Base-by-base conservation (phyloP, 441 rosid genomes). In the Erodium moschatum region DNA sequence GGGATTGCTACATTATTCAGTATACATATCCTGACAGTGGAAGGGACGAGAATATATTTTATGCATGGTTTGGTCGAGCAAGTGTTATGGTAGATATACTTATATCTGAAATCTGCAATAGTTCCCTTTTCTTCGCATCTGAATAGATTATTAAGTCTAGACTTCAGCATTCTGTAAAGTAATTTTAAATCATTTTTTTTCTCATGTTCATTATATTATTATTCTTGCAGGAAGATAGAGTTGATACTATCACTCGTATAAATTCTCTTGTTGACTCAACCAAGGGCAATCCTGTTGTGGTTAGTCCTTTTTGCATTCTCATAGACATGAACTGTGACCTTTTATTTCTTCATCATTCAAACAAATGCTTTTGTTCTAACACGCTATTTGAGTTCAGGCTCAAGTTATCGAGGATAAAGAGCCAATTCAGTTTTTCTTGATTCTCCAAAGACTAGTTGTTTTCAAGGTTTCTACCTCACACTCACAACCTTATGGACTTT, bases 1-100 rank as follows among this genome's bases (percentile, higher is more conserved):
- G 96, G 67, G 94, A 92, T 80, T 92, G 96, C 82, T 92, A 89
- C 77, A 64, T 90, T 77, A 75, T 85, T 79, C 93, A 89, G 72
- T 92, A 90, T 79, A 81, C 90, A 62, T 92, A 89, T 77, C 81
- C 88, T 2, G 87, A 82, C 8, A 77, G 81, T 66, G 90, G 78
- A 63, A 87, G 83, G 82, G 91, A 90, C 40, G 94, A 86, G 73
- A 72, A 79, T 80, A 79, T 92, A 20, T 76, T 86, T 64, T 86
- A 85, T 80, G 85, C 92, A 54, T 92, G 98, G 98, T 72, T 87
- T 70, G 98, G 98, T 19, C 79, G 70, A 66, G 76, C 67, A 63
- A 90, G 96, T 77, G 81, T 79, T 66, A 77, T 46, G 92, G 98
- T 89, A 70, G 70, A 74, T 66, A 19, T n/a, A 58, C 48, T 69